phyloP scores from a whole-genome alignment of 2,329 filamentous ascomycete species.

The Xylariaceae sp. region DNA sequence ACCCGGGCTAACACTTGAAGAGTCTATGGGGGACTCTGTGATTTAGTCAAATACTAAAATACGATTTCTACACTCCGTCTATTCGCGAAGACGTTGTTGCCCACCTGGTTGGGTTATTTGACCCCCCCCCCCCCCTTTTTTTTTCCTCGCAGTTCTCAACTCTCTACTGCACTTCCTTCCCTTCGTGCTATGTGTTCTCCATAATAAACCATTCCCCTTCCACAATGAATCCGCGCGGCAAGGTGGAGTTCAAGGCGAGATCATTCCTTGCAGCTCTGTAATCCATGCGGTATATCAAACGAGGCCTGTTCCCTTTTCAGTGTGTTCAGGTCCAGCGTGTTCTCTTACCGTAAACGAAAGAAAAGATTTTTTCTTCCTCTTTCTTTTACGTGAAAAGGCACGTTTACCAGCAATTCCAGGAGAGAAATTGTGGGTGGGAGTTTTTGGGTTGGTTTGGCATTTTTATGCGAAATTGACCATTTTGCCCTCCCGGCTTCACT shows the following conservation, averaged over 20 bases:
- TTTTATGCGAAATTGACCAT: constrained; percentile 37
- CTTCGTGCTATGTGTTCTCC: constrained; percentile 3
- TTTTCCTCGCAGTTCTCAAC: not conserved
- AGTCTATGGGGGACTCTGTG: constrained; percentile 7
- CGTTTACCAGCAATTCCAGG: constrained; percentile 29
- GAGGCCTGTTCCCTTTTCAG: not conserved
- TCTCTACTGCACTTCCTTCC: not conserved
- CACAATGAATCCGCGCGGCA: constrained; percentile 54
- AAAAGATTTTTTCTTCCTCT: no score
- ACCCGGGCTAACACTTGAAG: constrained; percentile 15
- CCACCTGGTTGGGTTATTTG: not conserved
- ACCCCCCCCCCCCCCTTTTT: not conserved
- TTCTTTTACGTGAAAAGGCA: not conserved
- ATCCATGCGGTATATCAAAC: constrained; percentile 64
- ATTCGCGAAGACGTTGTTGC: not conserved
- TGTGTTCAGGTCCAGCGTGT: constrained; percentile 14
- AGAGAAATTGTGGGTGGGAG: constrained; percentile 22
- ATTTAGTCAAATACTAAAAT: constrained; percentile 1
- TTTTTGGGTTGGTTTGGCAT: constrained; percentile 31
- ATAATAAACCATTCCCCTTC: not conserved
- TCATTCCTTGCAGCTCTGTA: constrained; percentile 69
- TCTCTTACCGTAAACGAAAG: not conserved
- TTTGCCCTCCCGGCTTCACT: constrained; percentile 36
- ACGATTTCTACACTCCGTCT: not conserved
- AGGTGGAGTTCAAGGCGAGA: constrained; percentile 74